A percentile compares a stretch with the other conserved stretches of the same genome.
Conservation (phyloP, 257 asterid genomes). For the Marsdenia floribunda region DNA sequence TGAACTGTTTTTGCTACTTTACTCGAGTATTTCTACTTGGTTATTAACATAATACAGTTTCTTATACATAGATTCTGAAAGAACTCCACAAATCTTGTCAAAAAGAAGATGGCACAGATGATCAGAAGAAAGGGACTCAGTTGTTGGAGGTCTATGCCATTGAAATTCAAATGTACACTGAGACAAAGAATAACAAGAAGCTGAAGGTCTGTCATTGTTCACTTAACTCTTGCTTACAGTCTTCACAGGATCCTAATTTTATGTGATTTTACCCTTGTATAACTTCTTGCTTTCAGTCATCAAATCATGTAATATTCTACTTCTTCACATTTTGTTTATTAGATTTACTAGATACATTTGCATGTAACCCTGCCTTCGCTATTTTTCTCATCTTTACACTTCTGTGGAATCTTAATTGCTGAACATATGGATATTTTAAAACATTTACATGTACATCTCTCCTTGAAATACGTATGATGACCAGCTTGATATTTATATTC, state of each 20-base stretch:
- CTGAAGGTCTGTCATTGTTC: slow-evolving; percentile 54
- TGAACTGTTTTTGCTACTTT: neutral
- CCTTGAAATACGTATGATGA: neutral
- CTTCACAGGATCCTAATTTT: neutral
- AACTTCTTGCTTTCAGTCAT: neutral
- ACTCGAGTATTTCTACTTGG: neutral
- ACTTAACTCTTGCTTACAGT: neutral
- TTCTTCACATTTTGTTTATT: neutral
- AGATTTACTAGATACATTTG: neutral
- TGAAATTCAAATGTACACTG: slow-evolving; percentile 98
- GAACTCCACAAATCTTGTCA: slow-evolving; percentile 96
- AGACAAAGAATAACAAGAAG: slow-evolving; percentile 94
- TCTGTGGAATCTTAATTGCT: neutral
- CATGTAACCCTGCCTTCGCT: neutral
- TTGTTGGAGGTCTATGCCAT: slow-evolving; percentile 94
- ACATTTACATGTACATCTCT: neutral
- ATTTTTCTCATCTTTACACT: neutral
- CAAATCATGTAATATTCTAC: neutral
- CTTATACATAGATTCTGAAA: slow-evolving; percentile 69
- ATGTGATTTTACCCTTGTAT: neutral
- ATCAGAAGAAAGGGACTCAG: slow-evolving; percentile 98
- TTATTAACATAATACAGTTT: slow-evolving; percentile 13
- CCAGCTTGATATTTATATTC: neutral
- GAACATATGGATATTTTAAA: neutral
- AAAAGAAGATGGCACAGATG: slow-evolving; percentile 96